These are phyloP conservation scores for Cyclocybe cylindracea DNA, from an alignment of 768 basidiomycete genomes.

Conservation along the genomic window DNA sequence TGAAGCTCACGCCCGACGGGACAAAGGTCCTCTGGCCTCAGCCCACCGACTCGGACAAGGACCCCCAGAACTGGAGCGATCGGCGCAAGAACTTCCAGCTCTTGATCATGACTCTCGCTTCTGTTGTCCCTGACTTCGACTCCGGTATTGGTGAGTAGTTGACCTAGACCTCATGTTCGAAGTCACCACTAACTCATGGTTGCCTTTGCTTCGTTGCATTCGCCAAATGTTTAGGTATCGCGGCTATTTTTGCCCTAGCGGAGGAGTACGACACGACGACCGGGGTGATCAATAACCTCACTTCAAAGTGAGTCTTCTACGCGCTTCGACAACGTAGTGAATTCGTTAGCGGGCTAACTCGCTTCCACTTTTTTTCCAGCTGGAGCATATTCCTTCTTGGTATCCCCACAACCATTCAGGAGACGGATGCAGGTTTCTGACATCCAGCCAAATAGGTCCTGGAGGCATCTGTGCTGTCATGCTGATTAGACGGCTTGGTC, in stretches of 20 bases:
- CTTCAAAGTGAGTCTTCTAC: slow-evolving; percentile 45
- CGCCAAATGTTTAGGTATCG: slow-evolving; percentile 44
- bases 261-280: slow-evolving; percentile 54
- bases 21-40: slow-evolving; percentile 71
- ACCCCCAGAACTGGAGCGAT: slow-evolving; percentile 68
- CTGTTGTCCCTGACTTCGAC: slow-evolving; percentile 68
- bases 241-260: slow-evolving; percentile 61
- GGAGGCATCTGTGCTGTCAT: slow-evolving; percentile 66
- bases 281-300: slow-evolving; percentile 60
- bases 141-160: slow-evolving; percentile 54
- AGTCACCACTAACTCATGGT: not conserved
- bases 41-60: slow-evolving; percentile 59
- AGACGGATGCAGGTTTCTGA: slow-evolving; percentile 1
- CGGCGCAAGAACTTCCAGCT: slow-evolving; percentile 57
- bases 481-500: slow-evolving; percentile 61
- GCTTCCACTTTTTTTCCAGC: slow-evolving; percentile 30
- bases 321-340: not conserved
- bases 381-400: slow-evolving; percentile 70
- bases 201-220: not conserved
- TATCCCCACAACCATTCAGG: slow-evolving; percentile 19
- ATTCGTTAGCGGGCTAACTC: not conserved
- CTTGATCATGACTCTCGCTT: slow-evolving; percentile 61
- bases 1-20: slow-evolving; percentile 61
- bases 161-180: not conserved
- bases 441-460: slow-evolving; percentile 40